These are phyloP conservation scores for Aspergillus incahuasiensis DNA, from an alignment of 495 filamentous ascomycete genomes.

Conservation along the genomic window DNA sequence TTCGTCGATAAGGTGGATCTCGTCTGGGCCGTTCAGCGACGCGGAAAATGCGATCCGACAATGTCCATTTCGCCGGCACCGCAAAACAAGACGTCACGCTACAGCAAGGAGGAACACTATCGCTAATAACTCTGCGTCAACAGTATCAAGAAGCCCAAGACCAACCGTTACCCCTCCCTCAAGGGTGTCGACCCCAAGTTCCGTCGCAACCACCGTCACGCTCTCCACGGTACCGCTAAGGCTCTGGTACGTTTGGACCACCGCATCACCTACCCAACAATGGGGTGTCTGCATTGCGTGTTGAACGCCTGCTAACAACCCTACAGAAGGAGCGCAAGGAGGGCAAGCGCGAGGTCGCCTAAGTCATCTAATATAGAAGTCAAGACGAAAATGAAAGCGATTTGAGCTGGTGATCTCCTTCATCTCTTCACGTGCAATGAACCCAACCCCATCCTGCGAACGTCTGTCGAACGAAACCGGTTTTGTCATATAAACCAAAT, in stretches of 20 bases:
- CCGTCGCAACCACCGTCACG: constrained; percentile 98
- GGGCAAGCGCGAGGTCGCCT: constrained; percentile 91
- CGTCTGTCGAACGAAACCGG: constrained; percentile 14
- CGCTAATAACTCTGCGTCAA: constrained; percentile 28
- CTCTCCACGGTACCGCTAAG: constrained; percentile 96
- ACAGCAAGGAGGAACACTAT: constrained; percentile 6
- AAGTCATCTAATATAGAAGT: constrained; percentile 39
- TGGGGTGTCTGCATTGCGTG: neutral
- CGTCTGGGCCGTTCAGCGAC: constrained; percentile 7
- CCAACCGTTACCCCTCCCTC: constrained; percentile 94
- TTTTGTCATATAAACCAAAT: constrained; percentile 19
- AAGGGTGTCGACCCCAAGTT: constrained; percentile 99
- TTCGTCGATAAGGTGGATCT: neutral
- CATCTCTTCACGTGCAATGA: constrained; percentile 38
- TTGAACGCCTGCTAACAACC: constrained; percentile 39
- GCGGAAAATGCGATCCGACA: neutral
- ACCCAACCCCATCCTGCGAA: constrained; percentile 14
- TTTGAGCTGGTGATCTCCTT: constrained; percentile 36
- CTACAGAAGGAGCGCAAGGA: constrained; percentile 94
- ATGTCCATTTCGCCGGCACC: neutral
- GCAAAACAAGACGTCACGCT: neutral
- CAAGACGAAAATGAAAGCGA: constrained; percentile 32
- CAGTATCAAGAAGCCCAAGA: constrained; percentile 99
- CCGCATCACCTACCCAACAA: neutral
- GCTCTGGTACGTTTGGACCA: constrained; percentile 73